Conservation (phyloP, 2,329 filamentous ascomycete species). For the Fusarium mexicanum region DNA sequence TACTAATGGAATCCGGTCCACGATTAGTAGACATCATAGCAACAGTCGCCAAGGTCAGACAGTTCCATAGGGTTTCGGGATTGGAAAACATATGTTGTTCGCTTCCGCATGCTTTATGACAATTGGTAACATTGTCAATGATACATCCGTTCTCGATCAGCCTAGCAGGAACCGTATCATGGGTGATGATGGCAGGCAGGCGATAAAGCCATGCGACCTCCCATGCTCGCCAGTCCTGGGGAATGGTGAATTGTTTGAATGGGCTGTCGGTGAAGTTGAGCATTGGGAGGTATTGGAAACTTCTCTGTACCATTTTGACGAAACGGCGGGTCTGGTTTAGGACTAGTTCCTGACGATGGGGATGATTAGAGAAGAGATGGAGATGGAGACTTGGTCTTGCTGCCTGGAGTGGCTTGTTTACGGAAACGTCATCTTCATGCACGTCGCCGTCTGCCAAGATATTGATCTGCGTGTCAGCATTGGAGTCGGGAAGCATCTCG, state of each 20-base stretch:
- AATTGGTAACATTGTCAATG: not conserved
- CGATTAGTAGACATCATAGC: not conserved
- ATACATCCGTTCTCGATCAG: not conserved
- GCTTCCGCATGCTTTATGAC: not conserved
- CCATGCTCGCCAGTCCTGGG: not conserved
- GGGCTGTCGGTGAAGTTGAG: not conserved
- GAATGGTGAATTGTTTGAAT: not conserved
- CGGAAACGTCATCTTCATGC: not conserved
- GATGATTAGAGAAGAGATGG: rapidly evolving
- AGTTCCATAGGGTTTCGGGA: constrained; percentile 23
- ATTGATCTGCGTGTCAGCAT: not conserved
- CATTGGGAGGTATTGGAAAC: rapidly evolving
- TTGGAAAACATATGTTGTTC: not conserved
- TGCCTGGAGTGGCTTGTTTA: not conserved
- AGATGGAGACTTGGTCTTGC: rapidly evolving
- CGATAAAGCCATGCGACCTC: not conserved
- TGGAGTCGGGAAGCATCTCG: not conserved
- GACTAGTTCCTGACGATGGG: rapidly evolving
- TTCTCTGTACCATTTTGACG: not conserved
- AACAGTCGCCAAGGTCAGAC: constrained; percentile 1
- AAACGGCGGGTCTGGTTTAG: rapidly evolving
- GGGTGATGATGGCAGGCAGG: not conserved
- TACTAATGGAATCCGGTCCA: not conserved
- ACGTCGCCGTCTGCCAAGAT: not conserved
- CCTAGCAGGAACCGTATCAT: not conserved